Evolutionary conservation across 179 eudicot species (phyloP).

Genomic region (Silene noctiflora): DNA sequence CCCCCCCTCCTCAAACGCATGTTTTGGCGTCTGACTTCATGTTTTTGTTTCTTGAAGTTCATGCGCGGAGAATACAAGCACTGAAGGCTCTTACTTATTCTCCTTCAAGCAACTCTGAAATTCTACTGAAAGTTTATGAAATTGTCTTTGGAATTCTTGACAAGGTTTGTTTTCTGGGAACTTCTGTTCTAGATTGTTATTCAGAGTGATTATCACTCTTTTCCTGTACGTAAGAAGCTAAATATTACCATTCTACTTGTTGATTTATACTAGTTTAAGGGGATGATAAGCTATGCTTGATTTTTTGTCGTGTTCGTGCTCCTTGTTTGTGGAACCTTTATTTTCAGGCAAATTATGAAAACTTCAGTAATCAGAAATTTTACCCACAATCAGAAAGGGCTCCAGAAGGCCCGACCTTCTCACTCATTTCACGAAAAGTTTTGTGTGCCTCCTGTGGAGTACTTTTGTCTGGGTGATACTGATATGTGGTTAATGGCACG

Average conservation of each 20-base stretch:
- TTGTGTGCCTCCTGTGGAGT: neutral
- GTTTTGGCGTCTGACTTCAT: slow-evolving; percentile 3
- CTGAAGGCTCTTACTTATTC: slow-evolving; percentile 97
- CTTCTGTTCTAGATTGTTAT: neutral
- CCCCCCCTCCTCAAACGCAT: neutral
- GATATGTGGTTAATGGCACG: neutral
- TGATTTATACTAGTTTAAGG: neutral
- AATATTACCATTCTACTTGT: neutral
- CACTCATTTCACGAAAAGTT: neutral
- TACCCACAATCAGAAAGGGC: neutral
- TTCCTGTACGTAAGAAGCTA: slow-evolving; percentile 4
- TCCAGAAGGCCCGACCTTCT: neutral
- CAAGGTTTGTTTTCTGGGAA: slow-evolving; percentile 53
- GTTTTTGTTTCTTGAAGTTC: slow-evolving; percentile 56
- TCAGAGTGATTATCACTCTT: slow-evolving; percentile 3
- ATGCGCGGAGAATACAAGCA: slow-evolving; percentile 92
- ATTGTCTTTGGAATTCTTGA: slow-evolving; percentile 92
- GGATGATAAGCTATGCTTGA: neutral
- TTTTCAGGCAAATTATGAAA: neutral
- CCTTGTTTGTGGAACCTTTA: neutral
- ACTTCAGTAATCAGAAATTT: slow-evolving; percentile 6
- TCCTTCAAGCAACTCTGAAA: slow-evolving; percentile 84
- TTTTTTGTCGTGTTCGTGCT: neutral
- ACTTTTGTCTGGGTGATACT: neutral
- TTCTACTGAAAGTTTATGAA: slow-evolving; percentile 74